These are phyloP conservation scores for Erythrophleum ivorense DNA, from an alignment of 331 rosid genomes.

Conservation along the genomic window DNA sequence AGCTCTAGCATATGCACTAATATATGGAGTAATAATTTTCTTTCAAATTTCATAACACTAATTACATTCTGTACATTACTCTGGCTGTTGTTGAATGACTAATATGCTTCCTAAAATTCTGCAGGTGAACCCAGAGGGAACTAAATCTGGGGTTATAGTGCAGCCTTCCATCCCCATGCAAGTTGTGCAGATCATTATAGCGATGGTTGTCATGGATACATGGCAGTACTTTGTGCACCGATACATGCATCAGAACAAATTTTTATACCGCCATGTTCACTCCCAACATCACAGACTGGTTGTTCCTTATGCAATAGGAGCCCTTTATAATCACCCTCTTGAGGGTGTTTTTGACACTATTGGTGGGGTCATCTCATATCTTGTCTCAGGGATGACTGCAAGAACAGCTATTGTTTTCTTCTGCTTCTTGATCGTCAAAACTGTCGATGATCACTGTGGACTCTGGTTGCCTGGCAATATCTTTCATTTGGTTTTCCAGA, in stretches of 20 bases:
- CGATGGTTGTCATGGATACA: not conserved
- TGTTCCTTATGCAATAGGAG: slow-evolving; percentile 91
- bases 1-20: not conserved
- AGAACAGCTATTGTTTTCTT: slow-evolving; percentile 81
- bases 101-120: slow-evolving; percentile 34
- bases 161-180: slow-evolving; percentile 68
- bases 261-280: slow-evolving; percentile 78
- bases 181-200: slow-evolving; percentile 18
- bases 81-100: slow-evolving; percentile 10
- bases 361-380: slow-evolving; percentile 84
- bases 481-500: slow-evolving; percentile 9
- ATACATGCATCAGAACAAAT: slow-evolving; percentile 22
- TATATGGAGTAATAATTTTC: not conserved
- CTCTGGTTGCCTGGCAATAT: slow-evolving; percentile 21
- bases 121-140: slow-evolving; percentile 60
- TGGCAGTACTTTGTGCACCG: slow-evolving; percentile 23
- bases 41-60: not conserved
- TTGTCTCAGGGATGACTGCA: slow-evolving; percentile 83
- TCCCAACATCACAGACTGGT: slow-evolving; percentile 85
- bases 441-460: slow-evolving; percentile 76
- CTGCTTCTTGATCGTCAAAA: slow-evolving; percentile 75
- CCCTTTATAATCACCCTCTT: slow-evolving; percentile 84
- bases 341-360: slow-evolving; percentile 92
- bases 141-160: slow-evolving; percentile 47
- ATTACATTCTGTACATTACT: too few relatives aligned